phyloP scores from a whole-genome alignment of 2,329 filamentous ascomycete genomes.

The Phialophora expanda region DNA sequence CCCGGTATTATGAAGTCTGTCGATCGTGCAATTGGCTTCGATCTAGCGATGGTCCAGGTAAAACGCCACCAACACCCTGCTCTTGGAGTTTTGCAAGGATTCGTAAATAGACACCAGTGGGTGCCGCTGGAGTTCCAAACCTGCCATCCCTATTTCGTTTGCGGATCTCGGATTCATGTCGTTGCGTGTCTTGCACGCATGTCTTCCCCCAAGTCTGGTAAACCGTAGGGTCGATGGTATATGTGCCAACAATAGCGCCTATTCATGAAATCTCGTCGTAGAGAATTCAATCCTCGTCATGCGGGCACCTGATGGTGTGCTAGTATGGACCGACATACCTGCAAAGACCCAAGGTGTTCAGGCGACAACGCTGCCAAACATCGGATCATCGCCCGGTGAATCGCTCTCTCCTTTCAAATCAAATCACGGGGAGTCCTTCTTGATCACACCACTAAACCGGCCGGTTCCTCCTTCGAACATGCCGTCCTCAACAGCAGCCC shows the following conservation, averaged over 20 bases:
- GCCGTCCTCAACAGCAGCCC: conserved; percentile 41
- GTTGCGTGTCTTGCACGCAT: not conserved
- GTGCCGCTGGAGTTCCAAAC: not conserved
- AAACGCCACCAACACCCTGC: not conserved
- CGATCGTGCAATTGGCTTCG: not conserved
- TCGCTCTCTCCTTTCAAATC: not conserved
- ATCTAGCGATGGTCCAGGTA: not conserved
- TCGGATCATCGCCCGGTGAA: not conserved
- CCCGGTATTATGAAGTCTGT: not conserved
- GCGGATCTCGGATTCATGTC: not conserved
- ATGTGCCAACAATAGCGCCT: not conserved
- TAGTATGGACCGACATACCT: not conserved
- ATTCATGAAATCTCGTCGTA: not conserved
- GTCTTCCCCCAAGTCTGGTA: not conserved
- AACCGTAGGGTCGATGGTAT: not conserved
- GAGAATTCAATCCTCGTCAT: not conserved
- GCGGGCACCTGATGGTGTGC: not conserved
- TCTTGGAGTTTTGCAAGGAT: not conserved
- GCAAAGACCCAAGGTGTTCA: not conserved
- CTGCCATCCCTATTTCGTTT: not conserved
- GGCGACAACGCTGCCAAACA: not conserved
- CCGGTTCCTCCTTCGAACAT: conserved; percentile 42
- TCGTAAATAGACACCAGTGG: not conserved
- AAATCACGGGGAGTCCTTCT: conserved; percentile 12
- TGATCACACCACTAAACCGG: conserved; percentile 41